phyloP scores from a whole-genome alignment of 1,284 basidiomycete genomes.

The Melampsora americana region DNA sequence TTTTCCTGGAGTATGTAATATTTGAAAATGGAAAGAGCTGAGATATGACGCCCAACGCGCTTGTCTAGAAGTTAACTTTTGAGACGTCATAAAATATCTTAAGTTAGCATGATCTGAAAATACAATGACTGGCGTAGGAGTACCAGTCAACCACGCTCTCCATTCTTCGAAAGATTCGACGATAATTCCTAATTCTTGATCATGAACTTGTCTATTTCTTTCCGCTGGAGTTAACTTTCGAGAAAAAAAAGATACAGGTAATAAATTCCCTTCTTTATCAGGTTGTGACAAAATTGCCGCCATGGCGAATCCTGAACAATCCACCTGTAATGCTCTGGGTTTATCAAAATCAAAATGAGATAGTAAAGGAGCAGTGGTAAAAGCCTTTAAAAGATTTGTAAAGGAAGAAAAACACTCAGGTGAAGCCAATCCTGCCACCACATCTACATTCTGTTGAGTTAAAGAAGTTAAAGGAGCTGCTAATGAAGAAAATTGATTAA shows the following conservation, averaged over 20 bases:
- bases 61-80: no score
- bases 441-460: background rate
- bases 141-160: no score
- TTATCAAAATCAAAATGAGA: slow-evolving; percentile 13
- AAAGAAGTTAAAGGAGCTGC: background rate
- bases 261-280: background rate
- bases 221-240: slow-evolving; percentile 7
- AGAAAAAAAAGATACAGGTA: slow-evolving; percentile 8
- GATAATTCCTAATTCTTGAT: background rate
- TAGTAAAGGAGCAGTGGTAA: background rate
- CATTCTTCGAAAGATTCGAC: slow-evolving; percentile 1
- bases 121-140: no score
- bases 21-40: no score
- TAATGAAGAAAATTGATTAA: background rate
- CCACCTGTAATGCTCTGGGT: slow-evolving; percentile 8
- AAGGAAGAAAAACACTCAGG: background rate
- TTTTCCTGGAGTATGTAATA: no score
- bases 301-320: slow-evolving; percentile 16
- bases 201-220: background rate
- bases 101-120: no score
- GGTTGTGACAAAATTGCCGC: slow-evolving; percentile 6
- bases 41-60: no score
- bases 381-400: background rate
- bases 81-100: no score
- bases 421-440: background rate